Base-by-base conservation (phyloP, 805 yeast genomes). In the Saccharomycopsis fermentans region DNA sequence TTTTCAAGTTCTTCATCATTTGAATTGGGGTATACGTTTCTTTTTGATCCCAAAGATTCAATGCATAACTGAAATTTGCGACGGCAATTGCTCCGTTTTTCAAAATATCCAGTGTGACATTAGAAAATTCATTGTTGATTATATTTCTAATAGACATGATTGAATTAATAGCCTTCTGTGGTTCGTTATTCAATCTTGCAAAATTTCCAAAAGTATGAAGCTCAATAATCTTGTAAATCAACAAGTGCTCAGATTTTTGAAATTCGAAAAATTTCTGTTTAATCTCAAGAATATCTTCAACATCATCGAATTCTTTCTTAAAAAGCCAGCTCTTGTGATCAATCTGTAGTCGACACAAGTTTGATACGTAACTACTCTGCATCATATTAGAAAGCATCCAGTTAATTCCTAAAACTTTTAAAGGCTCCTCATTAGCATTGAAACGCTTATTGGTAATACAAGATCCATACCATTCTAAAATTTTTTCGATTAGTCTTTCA, bases 11-110 rank as follows among this genome's bases (percentile, higher is more conserved):
- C 58, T 76, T 71, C 59, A 87, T 66, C 64, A 84, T 78, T 2
- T 71, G 73, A 8, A 88, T 80, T 0, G 96, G 82, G 16, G 79
- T 73, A 11, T 73, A 70, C 0, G 78, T 75, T 52, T 84, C 82
- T 0, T 82, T 81, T 57, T 80, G 81, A 0, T 71, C 69, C 96
- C 96, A 88, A 29, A 86, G 71, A 0, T 86, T 77, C 5, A 73
- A 69, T 0, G 96, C 89, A 0, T 81, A 67, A 51, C 81, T 81
- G 62, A 74, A 75, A 54, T 71, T 71, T 0, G 80, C 70, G 4
- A 70, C 53, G 19, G 65, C 65, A 11, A 9, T 26, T 6, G 50
- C 48, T 48, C 36, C 21, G 19, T 32, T 26, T 14, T 34, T 34
- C 29, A 21, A 52, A 3, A 26, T 19, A 14, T 35, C 32, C 47